Evolutionary conservation across 1,284 basidiomycete species (phyloP).

Genomic region (Amylostereum areolatum): DNA sequence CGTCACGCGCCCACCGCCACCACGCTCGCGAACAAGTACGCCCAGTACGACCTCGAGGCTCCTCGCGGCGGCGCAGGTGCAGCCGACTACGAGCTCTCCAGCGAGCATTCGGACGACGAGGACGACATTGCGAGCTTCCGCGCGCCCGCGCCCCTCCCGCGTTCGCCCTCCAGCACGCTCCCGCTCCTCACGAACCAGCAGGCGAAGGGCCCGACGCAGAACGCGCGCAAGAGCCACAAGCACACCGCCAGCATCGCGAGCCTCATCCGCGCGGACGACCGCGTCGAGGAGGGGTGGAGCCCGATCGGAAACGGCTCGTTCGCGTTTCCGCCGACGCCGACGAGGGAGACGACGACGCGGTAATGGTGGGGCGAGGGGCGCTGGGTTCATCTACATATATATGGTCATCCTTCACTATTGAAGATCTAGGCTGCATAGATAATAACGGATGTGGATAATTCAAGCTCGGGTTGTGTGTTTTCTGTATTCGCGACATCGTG

Average conservation of each 20-base stretch:
- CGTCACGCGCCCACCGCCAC: slow-evolving; percentile 53
- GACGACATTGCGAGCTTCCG: slow-evolving; percentile 65
- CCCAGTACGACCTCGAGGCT: neutral
- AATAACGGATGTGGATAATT: too few species aligned
- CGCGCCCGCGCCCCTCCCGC: slow-evolving; percentile 44
- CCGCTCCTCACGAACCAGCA: slow-evolving; percentile 27
- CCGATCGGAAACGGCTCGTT: slow-evolving; percentile 46
- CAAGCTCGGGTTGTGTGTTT: too few species aligned
- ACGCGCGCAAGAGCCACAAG: slow-evolving; percentile 9
- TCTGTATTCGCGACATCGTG: too few species aligned
- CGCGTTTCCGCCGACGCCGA: slow-evolving; percentile 34
- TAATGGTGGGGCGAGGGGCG: neutral
- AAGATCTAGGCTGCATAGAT: too few species aligned
- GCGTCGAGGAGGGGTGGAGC: slow-evolving; percentile 75
- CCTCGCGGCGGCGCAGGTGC: neutral
- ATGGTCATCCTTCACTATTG: too few species aligned
- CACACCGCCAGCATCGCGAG: slow-evolving; percentile 75
- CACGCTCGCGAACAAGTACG: slow-evolving; percentile 24
- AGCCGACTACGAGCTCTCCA: slow-evolving; percentile 48
- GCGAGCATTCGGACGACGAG: slow-evolving; percentile 51
- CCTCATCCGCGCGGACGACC: slow-evolving; percentile 66
- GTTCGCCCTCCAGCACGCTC: slow-evolving; percentile 27
- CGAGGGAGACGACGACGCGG: slow-evolving; percentile 1
- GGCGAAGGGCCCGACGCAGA: slow-evolving; percentile 52
- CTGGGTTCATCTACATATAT: too few species aligned